Evolutionary conservation across 345 rosid species (phyloP), one percentile per base, ranked within the genome.

Genomic region (Boechera stricta): DNA sequence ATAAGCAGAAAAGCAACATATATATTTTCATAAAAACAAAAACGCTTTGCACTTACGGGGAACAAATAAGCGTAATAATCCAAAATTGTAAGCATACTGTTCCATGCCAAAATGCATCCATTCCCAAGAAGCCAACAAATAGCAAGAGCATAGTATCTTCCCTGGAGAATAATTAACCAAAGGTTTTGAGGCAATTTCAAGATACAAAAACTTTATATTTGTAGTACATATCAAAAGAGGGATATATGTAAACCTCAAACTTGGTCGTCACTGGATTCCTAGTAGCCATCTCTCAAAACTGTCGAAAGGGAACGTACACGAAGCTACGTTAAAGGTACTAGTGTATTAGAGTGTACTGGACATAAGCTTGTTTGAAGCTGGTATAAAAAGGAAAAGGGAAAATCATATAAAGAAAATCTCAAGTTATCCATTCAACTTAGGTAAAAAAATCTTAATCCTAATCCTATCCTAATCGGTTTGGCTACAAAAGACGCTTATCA

Each of bases 91-190:
- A 91, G 80, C 93, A 88, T 88, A 76, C 88, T 87, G 66, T 86
- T 87, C 93, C 97, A 89, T 3, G 97, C 56, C 29, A 89, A 66
- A 39, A 89, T 86, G 72, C 88, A 88, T 35, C 95, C 95, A 24
- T 79, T 86, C 41, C 97, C 97, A 0, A 91, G 93, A 66, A 88
- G 78, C 90, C 90, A 91, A 71, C 95, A 88, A 9, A 87, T 79
- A 11, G 45, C 56, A 53, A 86, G 76, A 5, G 91, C 95, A 53
- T 61, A 53, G 74, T 48, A 58, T 68, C 79, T 90, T 8, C 95
- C 97, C 94, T 62, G 48, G 24, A 24, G 28, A 24, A 52, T 52
- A 21, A 18, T 52, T 21, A 21, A 10, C 1, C 31, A 52, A 52
- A 52, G 31, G 31, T 51, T 7, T 18, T 8, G 55, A 51, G 55